These are phyloP conservation scores for Phytopythium oedochilum DNA, from an alignment of 352 stramenopile species.

Conservation along the genomic window DNA sequence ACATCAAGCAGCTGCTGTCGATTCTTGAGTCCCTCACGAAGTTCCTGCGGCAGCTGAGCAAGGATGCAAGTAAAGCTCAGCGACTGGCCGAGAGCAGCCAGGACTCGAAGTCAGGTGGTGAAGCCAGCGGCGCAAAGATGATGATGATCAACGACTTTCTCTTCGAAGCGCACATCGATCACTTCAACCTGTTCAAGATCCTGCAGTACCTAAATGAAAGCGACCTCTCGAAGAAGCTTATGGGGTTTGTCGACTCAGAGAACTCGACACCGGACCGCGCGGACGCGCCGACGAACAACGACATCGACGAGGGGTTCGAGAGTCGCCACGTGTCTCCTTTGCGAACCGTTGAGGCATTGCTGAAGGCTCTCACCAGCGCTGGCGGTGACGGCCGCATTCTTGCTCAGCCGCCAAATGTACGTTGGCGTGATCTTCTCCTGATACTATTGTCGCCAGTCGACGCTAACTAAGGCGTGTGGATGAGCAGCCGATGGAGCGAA, in stretches of 20 bases:
- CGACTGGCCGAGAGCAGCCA: background rate
- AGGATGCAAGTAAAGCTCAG: conserved; percentile 11
- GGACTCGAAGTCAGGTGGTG: conserved; percentile 3
- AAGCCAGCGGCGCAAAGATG: conserved; percentile 40
- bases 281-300: background rate
- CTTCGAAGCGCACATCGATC: conserved; percentile 70
- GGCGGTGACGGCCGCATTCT: conserved; percentile 70
- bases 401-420: conserved; percentile 54
- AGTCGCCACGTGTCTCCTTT: conserved; percentile 81
- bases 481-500: conserved; percentile 31
- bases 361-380: conserved; percentile 73
- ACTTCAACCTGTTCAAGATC: conserved; percentile 91
- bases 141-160: conserved; percentile 86
- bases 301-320: conserved; percentile 46
- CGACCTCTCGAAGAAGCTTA: conserved; percentile 76
- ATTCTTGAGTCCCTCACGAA: conserved; percentile 75
- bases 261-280: background rate
- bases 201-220: conserved; percentile 77
- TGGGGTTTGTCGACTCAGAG: conserved; percentile 69
- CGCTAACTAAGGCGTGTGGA: background rate
- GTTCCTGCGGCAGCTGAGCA: conserved; percentile 59
- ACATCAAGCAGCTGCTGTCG: conserved; percentile 87
- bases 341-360: conserved; percentile 64
- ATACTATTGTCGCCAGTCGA: background rate
- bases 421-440: background rate